Evolutionary conservation across 805 yeast genomes (phyloP), one percentile per base, ranked within the genome.

Genomic region (Pichia scutulata): DNA sequence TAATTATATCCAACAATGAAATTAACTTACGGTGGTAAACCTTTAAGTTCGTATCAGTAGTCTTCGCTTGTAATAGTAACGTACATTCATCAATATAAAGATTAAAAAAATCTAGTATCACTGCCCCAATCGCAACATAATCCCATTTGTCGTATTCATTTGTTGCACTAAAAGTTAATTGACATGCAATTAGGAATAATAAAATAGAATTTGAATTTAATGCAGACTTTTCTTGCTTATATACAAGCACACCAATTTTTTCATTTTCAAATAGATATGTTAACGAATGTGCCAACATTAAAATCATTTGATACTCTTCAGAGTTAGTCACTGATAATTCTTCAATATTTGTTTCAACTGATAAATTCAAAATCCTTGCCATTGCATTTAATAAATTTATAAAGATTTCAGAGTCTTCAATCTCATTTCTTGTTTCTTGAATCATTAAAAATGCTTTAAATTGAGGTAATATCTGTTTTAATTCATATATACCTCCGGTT

Each of bases 1-100:
- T 59, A 6, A 77, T 54, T 25, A 73, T 66, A 53, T 78, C 81
- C 10, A 76, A 57, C 1, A 63, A 50, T 4, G 67, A 57, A 6
- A 60, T 44, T 18, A 59, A 33, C 18, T 58, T 48, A 1, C 53
- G 52, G 37, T 59, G 64, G 6, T 53, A 42, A 49, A 14, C 48
- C 23, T 23, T 44, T 23, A 54, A 60, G 4, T 28, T 41, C 14
- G 5, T 2, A 13, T 28, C 7, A 7, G n/a, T 28, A 4, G 33
- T 46, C 49, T 2, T 43, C 47, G 56, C 57, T 3, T 33, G 12
- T 1, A 47, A 7, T 22, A 49, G 19, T 5, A 22, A 2, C 21
- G 37, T 22, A 30, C 46, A 40, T 43, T 42, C 19, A n/a, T 51
- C 52, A 13, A 63, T 48, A 39, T 64, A 53, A 7, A 48, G 41